Evolutionary conservation across 2,329 filamentous ascomycete species (phyloP).

Genomic region (Diaporthe humulicola): DNA sequence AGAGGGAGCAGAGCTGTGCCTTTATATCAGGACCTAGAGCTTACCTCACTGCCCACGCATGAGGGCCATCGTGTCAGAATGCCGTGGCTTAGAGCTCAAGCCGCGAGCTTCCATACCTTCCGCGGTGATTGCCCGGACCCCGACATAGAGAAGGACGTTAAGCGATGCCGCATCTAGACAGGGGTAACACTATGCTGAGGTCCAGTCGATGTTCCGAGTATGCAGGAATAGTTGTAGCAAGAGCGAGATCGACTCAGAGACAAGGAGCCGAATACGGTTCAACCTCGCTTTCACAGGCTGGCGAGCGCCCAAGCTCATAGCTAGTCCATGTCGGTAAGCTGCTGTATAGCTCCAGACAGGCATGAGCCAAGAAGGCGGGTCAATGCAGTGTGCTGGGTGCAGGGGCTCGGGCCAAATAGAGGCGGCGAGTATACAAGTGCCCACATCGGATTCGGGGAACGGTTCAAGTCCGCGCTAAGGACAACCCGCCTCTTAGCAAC

Average conservation of each 20-base stretch:
- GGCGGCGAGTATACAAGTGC: background rate
- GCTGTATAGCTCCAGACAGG: conserved; percentile 22
- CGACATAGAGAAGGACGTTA: conserved; percentile 17
- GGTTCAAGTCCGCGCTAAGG: conserved; percentile 4
- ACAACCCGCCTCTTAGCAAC: background rate
- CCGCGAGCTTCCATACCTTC: conserved; percentile 2
- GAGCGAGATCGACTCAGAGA: background rate
- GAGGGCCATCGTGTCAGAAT: conserved; percentile 18
- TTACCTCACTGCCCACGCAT: conserved; percentile 15
- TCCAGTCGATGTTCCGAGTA: background rate
- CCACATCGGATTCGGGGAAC: conserved; percentile 27
- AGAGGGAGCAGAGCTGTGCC: conserved; percentile 15
- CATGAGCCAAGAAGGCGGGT: conserved; percentile 21
- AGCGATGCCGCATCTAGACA: conserved; percentile 27
- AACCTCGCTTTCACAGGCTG: conserved; percentile 10
- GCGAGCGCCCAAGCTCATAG: background rate
- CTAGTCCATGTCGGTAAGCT: conserved; percentile 14
- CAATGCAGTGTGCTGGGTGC: conserved; percentile 9
- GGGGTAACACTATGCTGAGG: conserved; percentile 8
- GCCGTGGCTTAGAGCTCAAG: conserved; percentile 15
- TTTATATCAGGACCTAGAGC: conserved; percentile 18
- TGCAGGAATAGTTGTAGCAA: conserved; percentile 5
- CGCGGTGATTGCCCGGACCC: conserved; percentile 13
- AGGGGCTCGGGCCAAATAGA: conserved; percentile 10
- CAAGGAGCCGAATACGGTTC: conserved; percentile 2